Conservation (phyloP, 2,329 filamentous ascomycete species). For the Diplodia intermedia region DNA sequence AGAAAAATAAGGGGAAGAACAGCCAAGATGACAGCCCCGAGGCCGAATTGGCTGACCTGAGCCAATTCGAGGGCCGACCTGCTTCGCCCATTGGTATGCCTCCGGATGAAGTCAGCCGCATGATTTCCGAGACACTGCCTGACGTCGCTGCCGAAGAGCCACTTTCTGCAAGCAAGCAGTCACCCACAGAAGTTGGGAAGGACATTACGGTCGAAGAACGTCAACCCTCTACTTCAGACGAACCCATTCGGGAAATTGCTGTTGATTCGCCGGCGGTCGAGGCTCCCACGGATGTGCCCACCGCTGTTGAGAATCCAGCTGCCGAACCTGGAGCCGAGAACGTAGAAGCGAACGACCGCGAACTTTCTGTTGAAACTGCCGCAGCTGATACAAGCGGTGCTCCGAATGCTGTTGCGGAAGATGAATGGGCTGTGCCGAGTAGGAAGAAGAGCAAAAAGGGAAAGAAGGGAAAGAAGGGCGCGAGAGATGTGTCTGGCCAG, state of each 20-base stretch:
- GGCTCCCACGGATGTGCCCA: conserved; percentile 37
- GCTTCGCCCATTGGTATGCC: background rate
- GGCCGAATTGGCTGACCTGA: background rate
- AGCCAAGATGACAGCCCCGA: conserved; percentile 11
- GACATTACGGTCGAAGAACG: background rate
- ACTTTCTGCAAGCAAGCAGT: background rate
- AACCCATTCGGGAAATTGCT: conserved; percentile 37
- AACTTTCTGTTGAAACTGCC: background rate
- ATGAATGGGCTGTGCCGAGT: conserved; percentile 45
- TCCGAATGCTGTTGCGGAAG: conserved; percentile 4
- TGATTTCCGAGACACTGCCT: background rate
- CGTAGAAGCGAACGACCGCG: background rate
- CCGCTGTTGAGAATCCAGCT: conserved; percentile 41
- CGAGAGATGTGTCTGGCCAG: conserved; percentile 22
- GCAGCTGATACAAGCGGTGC: background rate
- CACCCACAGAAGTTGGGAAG: background rate
- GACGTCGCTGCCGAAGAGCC: background rate
- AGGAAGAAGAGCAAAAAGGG: conserved; percentile 60
- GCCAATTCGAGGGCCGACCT: background rate
- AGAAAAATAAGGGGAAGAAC: conserved; percentile 45
- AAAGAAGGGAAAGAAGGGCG: conserved; percentile 38
- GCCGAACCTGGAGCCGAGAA: conserved; percentile 34
- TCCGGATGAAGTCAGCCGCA: background rate
- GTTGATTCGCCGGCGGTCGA: conserved; percentile 45
- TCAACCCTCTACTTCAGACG: background rate